Evolutionary conservation across 495 filamentous ascomycete genomes (phyloP), one percentile per base, ranked within the genome.

Genomic region (Neurospora sp.): DNA sequence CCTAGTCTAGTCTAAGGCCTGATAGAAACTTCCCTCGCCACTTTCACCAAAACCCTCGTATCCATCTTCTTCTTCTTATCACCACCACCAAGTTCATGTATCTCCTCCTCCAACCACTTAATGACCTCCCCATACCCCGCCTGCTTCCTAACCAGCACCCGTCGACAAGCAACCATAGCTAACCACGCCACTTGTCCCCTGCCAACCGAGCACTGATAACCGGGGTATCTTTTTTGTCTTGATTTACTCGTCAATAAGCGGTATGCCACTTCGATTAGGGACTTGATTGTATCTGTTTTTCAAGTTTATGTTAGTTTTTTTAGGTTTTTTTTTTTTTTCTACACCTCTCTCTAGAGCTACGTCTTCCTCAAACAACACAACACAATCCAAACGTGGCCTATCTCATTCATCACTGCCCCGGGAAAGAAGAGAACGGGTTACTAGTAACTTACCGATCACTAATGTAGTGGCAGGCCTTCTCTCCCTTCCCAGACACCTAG

Each of bases 161-260:
- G n/a, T n/a, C n/a, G n/a, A n/a, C n/a, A n/a, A n/a, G n/a, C n/a
- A n/a, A n/a, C n/a, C n/a, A n/a, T n/a, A n/a, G n/a, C n/a, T n/a
- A n/a, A n/a, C n/a, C 92, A 94, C 72, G 88, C 82, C 12, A 97
- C 82, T 73, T 96, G 91, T 53, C 76, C 74, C 74, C 85, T 88
- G n/a, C 82, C 87, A 6, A 94, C 85, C 8, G 79, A 81, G 75
- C 91, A 94, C 6, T 80, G 78, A 74, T 89, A 89, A 18, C 85
- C 81, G 16, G 83, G 83, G 74, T 86, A 85, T 71, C 85, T 80
- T 71, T 81, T 76, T 69, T 81, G 80, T 68, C 83, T 75, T 31
- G 78, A 78, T 82, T 84, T 82, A 70, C 88, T 89, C 44, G 90
- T 90, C 48, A 97, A 85, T 37, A 94, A 80, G 4, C 86, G 77